These are phyloP conservation scores for Phlyctochytrium planicorne DNA, from an alignment of 192 early-diverging fungal species.

Conservation along the genomic window DNA sequence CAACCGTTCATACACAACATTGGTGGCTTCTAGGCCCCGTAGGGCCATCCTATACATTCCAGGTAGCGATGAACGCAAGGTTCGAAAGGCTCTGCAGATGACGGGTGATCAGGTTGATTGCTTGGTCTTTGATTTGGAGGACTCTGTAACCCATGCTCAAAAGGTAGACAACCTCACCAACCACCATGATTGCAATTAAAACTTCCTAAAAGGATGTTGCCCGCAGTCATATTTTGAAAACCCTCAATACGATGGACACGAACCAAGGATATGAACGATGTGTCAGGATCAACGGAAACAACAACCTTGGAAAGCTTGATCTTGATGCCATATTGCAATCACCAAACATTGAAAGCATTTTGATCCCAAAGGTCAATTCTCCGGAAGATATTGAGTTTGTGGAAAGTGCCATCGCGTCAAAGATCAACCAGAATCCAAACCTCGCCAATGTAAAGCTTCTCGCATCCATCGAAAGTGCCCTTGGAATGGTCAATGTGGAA, in stretches of 20 bases:
- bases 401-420: conserved; percentile 6
- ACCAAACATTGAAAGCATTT: conserved; percentile 56
- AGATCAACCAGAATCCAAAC: too few relatives aligned
- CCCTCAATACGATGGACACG: background rate
- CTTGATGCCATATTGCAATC: conserved; percentile 8
- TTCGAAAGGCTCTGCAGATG: conserved; percentile 69
- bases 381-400: conserved; percentile 78
- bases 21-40: too few relatives aligned
- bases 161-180: conserved; percentile 67
- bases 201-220: background rate
- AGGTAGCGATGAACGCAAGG: conserved; percentile 82
- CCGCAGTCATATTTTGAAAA: background rate
- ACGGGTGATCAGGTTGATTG: conserved; percentile 60
- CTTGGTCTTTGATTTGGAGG: conserved; percentile 91
- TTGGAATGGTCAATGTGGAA: conserved; percentile 77
- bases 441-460: conserved; percentile 73
- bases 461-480: conserved; percentile 85
- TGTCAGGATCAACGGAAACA: conserved; percentile 6
- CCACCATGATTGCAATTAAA: too few relatives aligned
- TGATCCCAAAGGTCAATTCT: conserved; percentile 87
- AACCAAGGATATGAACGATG: background rate
- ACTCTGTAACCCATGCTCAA: conserved; percentile 79
- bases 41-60: conserved; percentile 17
- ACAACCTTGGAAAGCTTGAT: background rate
- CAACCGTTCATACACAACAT: too few relatives aligned